Percentiles rank a stretch among this genome's conserved stretches.
Evolutionary conservation across 2,329 filamentous ascomycete species (phyloP).

Genomic region (Pezicula rhizophila): DNA sequence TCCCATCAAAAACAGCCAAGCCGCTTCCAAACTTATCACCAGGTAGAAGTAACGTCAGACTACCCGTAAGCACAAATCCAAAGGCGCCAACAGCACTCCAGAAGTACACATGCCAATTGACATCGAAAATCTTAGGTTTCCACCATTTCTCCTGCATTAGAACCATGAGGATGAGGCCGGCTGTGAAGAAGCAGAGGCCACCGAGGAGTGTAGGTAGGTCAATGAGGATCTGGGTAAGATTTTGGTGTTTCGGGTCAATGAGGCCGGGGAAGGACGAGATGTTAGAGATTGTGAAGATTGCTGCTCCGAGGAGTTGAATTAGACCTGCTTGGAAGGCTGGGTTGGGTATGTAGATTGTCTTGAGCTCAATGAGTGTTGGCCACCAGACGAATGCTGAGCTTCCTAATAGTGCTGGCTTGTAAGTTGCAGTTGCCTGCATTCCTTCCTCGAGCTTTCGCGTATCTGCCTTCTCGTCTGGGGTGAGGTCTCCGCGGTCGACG

Average conservation of each 20-base stretch:
- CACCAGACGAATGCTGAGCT: conserved; percentile 1
- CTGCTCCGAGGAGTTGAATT: background rate
- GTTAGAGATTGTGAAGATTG: background rate
- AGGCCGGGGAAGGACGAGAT: background rate
- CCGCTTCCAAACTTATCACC: background rate
- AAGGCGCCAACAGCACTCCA: background rate
- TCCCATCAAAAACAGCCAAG: background rate
- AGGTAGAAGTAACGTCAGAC: background rate
- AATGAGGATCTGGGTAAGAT: background rate
- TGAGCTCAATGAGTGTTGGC: background rate
- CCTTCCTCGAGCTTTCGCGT: background rate
- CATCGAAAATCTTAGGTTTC: background rate
- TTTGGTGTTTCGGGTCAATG: background rate
- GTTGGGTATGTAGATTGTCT: conserved; percentile 1
- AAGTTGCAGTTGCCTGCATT: background rate
- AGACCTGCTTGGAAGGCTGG: conserved; percentile 2
- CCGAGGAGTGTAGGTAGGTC: background rate
- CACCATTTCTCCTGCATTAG: conserved; percentile 1
- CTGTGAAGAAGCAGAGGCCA: background rate
- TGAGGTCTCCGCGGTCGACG: background rate
- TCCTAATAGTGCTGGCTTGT: conserved; percentile 1
- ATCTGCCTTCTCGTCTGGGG: background rate
- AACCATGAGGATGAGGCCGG: background rate
- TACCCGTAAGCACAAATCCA: background rate
- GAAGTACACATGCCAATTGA: conserved; percentile 1